These are phyloP conservation scores for Aaosphaeria arxii DNA, from an alignment of 2,329 filamentous ascomycete genomes.

Conservation along the genomic window DNA sequence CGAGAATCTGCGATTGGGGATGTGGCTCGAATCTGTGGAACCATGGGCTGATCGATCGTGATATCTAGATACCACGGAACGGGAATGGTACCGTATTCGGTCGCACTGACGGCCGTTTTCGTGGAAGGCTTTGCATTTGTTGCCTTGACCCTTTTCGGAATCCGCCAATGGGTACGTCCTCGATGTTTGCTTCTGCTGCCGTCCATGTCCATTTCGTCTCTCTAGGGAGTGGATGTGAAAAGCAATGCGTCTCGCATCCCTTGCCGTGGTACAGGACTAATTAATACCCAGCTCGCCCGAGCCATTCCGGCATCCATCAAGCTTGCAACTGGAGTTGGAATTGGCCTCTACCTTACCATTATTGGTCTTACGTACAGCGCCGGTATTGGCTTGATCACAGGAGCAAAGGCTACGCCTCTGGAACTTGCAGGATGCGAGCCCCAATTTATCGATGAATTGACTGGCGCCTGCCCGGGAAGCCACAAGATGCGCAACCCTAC, in stretches of 20 bases:
- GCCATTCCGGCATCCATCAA: constrained; percentile 83
- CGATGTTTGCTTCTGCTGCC: too few species aligned
- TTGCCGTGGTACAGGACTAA: constrained; percentile 40
- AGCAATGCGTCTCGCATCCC: neutral
- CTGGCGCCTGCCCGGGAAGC: constrained; percentile 57
- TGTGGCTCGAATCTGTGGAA: constrained; percentile 46
- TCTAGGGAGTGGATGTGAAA: neutral
- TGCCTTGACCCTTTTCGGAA: constrained; percentile 67
- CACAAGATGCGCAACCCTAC: constrained; percentile 79
- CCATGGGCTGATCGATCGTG: neutral
- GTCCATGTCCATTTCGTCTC: too few species aligned
- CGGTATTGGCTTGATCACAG: constrained; percentile 76
- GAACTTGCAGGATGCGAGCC: constrained; percentile 71
- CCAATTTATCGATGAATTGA: constrained; percentile 38
- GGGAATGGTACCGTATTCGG: constrained; percentile 64
- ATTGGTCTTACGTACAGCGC: constrained; percentile 77
- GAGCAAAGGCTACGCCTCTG: constrained; percentile 64
- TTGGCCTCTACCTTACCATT: constrained; percentile 76
- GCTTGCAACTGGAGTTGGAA: constrained; percentile 80
- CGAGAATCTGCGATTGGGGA: constrained; percentile 27
- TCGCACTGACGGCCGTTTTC: constrained; percentile 83
- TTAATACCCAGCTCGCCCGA: constrained; percentile 28
- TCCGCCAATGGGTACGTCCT: constrained; percentile 64
- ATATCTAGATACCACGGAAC: constrained; percentile 1
- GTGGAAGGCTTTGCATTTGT: constrained; percentile 64